Evolutionary conservation across 495 filamentous ascomycete genomes (phyloP).

Genomic region (Thozetella sp.): DNA sequence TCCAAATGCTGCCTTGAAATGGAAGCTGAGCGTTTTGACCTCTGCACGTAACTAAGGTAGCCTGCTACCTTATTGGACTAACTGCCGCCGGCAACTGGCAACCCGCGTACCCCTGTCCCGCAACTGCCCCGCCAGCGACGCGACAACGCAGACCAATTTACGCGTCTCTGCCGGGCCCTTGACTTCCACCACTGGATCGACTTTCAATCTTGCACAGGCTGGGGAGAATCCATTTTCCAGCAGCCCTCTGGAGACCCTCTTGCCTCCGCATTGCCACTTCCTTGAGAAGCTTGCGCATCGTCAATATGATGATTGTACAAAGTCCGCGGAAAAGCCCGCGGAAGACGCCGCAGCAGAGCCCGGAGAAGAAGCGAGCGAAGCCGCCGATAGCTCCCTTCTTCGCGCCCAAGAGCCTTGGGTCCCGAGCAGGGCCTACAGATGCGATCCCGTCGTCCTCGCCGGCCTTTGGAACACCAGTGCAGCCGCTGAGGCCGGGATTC

Average conservation of each 20-base stretch:
- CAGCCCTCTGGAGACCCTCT: not conserved
- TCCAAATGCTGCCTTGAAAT: no score
- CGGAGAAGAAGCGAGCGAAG: conserved; percentile 29
- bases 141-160: conserved; percentile 29
- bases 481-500: conserved; percentile 63
- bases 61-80: no score
- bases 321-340: conserved; percentile 21
- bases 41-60: no score
- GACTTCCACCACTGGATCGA: no score
- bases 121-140: conserved; percentile 27
- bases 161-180: conserved; percentile 15
- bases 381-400: conserved; percentile 36
- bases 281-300: not conserved
- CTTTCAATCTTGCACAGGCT: not conserved
- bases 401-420: conserved; percentile 31
- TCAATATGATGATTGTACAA: conserved; percentile 27
- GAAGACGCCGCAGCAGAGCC: conserved; percentile 15
- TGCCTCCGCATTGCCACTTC: not conserved
- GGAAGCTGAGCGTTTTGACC: no score
- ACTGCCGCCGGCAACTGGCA: no score
- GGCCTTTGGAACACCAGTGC: conserved; percentile 81
- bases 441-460: conserved; percentile 85
- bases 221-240: not conserved
- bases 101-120: no score
- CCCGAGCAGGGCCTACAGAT: conserved; percentile 35